Evolutionary conservation across 768 basidiomycete genomes (phyloP), one percentile per base, ranked within the genome.

Genomic region (Lactifluus piperatus): DNA sequence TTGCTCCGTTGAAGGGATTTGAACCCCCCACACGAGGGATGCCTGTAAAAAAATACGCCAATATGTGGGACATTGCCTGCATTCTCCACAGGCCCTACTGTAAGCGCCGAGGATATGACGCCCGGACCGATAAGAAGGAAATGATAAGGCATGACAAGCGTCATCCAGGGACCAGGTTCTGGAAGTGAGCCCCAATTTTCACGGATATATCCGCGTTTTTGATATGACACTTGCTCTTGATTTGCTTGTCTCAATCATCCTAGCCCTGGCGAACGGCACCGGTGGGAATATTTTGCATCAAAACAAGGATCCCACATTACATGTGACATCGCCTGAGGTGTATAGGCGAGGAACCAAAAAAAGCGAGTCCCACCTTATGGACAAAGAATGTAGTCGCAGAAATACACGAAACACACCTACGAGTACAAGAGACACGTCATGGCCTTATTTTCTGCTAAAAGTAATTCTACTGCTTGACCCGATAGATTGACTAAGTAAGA

Each of bases 371-470:
- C 49, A 6, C n/a, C 43, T 30, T 36, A 37, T 44, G 27, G 44
- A 13, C 16, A 51, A 24, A 3, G 43, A 7, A 52, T 5, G 34
- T n/a, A 14, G 34, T 41, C 51, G 51, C 51, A 53, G 45, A 46
- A 44, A 58, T 26, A 45, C 50, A 43, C 57, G 27, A 37, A 43
- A 58, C 27, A 46, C 51, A 58, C 57, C 57, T 49, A 43, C 29
- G 24, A 3, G 47, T 18, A 44, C 56, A 50, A 20, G 9, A 11
- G 11, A 24, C 26, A 22, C 22, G n/a, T 11, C n/a, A 44, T 29
- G n/a, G 29, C n/a, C 39, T 39, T 29, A 37, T 22, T 24, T 4
- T 32, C 32, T 54, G 16, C 26, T 36, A 55, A 26, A n/a, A n/a
- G 54, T 34, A 39, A 50, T 11, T 41, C 32, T 44, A 44, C 49